Evolutionary conservation across 306 rosid genomes (phyloP).

Genomic region (Rosa persica): DNA sequence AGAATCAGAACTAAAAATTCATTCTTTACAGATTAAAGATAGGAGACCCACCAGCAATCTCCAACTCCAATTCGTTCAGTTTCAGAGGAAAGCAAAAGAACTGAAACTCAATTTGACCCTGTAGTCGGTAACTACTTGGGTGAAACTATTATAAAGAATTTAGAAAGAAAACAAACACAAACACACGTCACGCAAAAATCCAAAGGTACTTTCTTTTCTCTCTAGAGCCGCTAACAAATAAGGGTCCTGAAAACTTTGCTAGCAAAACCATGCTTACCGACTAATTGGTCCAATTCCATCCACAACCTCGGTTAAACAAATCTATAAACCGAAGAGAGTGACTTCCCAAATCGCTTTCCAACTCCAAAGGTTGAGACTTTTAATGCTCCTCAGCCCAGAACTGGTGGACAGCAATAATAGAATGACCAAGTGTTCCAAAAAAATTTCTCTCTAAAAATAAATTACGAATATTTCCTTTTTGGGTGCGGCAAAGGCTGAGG

Average conservation of each 20-base stretch:
- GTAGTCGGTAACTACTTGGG: background rate
- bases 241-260: background rate
- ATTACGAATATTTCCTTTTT: background rate
- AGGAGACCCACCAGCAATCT: slow-evolving; percentile 20
- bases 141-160: background rate
- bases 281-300: slow-evolving; percentile 33
- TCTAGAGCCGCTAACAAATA: slow-evolving; percentile 35
- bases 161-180: background rate
- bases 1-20: background rate
- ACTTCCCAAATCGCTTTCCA: slow-evolving; percentile 42
- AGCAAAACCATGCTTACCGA: slow-evolving; percentile 29
- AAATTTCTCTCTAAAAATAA: background rate
- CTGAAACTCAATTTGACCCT: background rate
- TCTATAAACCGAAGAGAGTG: slow-evolving; percentile 13
- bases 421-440: background rate
- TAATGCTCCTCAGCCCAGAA: background rate
- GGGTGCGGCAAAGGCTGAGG: background rate
- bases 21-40: background rate
- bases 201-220: slow-evolving; percentile 20
- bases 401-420: slow-evolving; percentile 24
- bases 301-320: slow-evolving; percentile 35
- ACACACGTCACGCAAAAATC: slow-evolving; percentile 35
- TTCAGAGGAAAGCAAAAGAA: slow-evolving; percentile 8
- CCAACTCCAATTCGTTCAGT: slow-evolving; percentile 7
- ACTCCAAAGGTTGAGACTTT: slow-evolving; percentile 24